Evolutionary conservation across 1,284 basidiomycete genomes (phyloP), one percentile per base, ranked within the genome.

Genomic region (Cutaneotrichosporon sp.): DNA sequence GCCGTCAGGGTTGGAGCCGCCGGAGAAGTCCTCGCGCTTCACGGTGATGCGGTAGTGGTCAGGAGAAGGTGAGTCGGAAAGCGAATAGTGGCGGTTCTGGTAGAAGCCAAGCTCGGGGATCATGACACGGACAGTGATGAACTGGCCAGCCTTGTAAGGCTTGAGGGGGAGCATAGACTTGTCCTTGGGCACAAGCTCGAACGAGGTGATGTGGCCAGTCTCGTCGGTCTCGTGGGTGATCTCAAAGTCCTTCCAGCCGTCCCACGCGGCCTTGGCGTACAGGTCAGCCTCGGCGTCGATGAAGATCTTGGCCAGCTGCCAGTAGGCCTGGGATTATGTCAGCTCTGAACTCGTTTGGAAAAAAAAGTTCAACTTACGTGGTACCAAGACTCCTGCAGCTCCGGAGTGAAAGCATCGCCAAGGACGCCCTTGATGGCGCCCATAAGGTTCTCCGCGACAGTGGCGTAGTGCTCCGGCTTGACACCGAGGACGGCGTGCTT

Each of bases 401-500:
- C 61, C 9, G 61, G 62, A 8, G 67, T 68, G 24, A 67, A 61
- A 0, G 65, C 67, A 27, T 68, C 65, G 11, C 69, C 67, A 10
- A 71, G 63, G 22, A 69, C 61, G 34, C 62, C 52, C 2, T 55
- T 48, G 48, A 71, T 65, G 12, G 67, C 62, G 19, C 54, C 51
- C 32, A 71, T 59, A 25, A 71, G 52, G 57, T 65, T 61, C 46
- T 63, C 55, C 12, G 60, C 69, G 20, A 71, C 69, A 26, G 64
- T 54, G n/a, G 47, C 57, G 46, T 71, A 69, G 35, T 68, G 66
- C 47, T 68, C 63, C 24, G 67, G 56, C 41, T 57, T 53, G 51
- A 71, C 63, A 32, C 66, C 63, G 17, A 69, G 59, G 2, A 60
- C 61, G 25, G 66, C 65, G 48, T 71, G 67, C 55, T 69, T 71